A percentile compares a stretch with the other conserved stretches of the same genome.
phyloP scores from a whole-genome alignment of 1,284 basidiomycete species.

The Malassezia japonica region DNA sequence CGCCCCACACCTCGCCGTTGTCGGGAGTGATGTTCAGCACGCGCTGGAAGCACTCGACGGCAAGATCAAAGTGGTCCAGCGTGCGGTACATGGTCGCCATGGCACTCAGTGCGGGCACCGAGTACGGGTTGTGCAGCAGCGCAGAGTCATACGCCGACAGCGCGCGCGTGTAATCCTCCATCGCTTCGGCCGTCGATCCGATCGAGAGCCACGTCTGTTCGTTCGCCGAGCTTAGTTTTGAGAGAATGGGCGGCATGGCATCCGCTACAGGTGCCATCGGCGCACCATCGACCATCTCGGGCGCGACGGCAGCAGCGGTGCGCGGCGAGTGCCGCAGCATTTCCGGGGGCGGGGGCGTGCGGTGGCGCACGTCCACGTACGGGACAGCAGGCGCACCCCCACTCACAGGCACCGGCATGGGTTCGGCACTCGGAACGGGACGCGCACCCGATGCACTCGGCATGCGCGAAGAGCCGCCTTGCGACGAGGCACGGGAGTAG shows the following conservation, averaged over 20 bases:
- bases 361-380: neutral
- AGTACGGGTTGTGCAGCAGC: conserved; percentile 43
- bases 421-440: neutral
- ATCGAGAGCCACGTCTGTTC: conserved; percentile 41
- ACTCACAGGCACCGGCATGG: neutral
- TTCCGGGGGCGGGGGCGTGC: neutral
- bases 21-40: conserved; percentile 60
- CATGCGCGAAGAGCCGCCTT: neutral
- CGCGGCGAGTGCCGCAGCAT: neutral
- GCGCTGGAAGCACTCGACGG: conserved; percentile 87
- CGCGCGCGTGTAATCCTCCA: conserved; percentile 44
- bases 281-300: neutral
- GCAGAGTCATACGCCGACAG: conserved; percentile 43
- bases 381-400: neutral
- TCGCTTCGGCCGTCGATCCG: conserved; percentile 41
- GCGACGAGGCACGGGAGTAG: neutral
- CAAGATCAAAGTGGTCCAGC: conserved; percentile 54
- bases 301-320: neutral
- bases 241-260: conserved; percentile 11
- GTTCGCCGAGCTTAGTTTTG: conserved; percentile 38
- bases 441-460: neutral
- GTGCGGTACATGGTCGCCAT: conserved; percentile 44
- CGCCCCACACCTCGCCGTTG: conserved; percentile 47
- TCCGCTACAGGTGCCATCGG: neutral
- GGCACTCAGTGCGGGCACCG: conserved; percentile 41